A percentile compares a stretch with the other conserved stretches of the same genome.
phyloP scores from a whole-genome alignment of 169 alveolate species.

The Plasmodium billcollinsi region DNA sequence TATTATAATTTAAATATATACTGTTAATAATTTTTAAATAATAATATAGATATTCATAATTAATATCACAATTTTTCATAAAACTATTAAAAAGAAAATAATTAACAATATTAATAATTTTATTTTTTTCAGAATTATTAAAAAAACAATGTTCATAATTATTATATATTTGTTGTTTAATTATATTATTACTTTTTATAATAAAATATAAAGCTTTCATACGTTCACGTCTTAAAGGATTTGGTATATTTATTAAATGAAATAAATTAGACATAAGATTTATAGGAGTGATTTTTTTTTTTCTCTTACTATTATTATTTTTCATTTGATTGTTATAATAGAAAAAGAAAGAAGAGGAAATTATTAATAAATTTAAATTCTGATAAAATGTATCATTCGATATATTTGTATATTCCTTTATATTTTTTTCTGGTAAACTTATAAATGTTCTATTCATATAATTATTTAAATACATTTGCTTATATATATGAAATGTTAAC shows the following conservation, averaged over 20 bases:
- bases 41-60: slow-evolving; percentile 31
- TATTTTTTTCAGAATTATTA: slow-evolving; percentile 20
- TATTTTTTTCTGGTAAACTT: slow-evolving; percentile 8
- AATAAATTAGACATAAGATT: slow-evolving; percentile 63
- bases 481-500: slow-evolving; percentile 49
- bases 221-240: slow-evolving; percentile 40
- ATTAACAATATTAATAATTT: slow-evolving; percentile 59
- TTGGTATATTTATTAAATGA: slow-evolving; percentile 40
- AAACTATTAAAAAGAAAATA: slow-evolving; percentile 49
- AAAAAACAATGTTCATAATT: slow-evolving; percentile 66
- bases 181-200: slow-evolving; percentile 38
- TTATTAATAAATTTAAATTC: slow-evolving; percentile 8
- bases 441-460: slow-evolving; percentile 33
- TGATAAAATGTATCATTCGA: slow-evolving; percentile 18
- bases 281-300: slow-evolving; percentile 51
- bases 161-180: slow-evolving; percentile 48
- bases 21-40: slow-evolving; percentile 56
- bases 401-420: slow-evolving; percentile 17
- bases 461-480: slow-evolving; percentile 33
- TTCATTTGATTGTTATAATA: slow-evolving; percentile 12
- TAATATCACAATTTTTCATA: slow-evolving; percentile 46
- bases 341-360: slow-evolving; percentile 28
- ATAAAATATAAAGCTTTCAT: slow-evolving; percentile 19
- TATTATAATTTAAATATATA: slow-evolving; percentile 22
- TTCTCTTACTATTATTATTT: background rate